Evolutionary conservation across 1,284 basidiomycete species (phyloP).

Genomic region (Vanrija humicola): DNA sequence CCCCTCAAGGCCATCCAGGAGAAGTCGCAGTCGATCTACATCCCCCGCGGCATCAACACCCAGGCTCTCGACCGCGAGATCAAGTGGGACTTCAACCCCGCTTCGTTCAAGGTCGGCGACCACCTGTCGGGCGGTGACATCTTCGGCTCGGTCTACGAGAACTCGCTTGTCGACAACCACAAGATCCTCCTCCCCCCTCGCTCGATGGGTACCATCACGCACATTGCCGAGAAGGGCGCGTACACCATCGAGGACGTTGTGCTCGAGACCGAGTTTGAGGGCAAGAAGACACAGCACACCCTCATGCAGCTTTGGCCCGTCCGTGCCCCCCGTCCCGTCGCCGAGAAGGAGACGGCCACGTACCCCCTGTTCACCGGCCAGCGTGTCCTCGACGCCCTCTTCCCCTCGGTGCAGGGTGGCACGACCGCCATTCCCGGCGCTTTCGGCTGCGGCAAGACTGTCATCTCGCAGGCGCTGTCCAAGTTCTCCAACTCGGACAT

Average conservation of each 20-base stretch:
- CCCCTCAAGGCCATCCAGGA: conserved; percentile 90
- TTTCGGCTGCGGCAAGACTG: conserved; percentile 97
- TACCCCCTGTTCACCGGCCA: conserved; percentile 93
- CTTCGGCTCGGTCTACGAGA: conserved; percentile 93
- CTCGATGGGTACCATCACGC: conserved; percentile 89
- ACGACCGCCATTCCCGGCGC: conserved; percentile 99
- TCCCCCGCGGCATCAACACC: conserved; percentile 97
- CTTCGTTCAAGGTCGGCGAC: conserved; percentile 81
- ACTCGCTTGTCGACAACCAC: conserved; percentile 92
- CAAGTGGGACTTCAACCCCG: conserved; percentile 96
- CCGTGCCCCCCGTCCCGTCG: conserved; percentile 89
- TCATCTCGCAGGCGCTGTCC: conserved; percentile 92
- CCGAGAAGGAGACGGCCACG: conserved; percentile 91
- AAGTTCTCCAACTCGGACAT: conserved; percentile 99
- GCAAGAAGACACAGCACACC: conserved; percentile 86
- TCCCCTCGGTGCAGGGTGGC: conserved; percentile 98
- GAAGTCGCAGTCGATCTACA: conserved; percentile 95
- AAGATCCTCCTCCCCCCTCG: conserved; percentile 95
- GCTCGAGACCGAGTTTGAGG: conserved; percentile 96
- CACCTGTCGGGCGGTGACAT: conserved; percentile 96
- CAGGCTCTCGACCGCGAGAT: conserved; percentile 83
- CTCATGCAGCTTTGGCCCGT: conserved; percentile 99
- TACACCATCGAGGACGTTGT: conserved; percentile 95
- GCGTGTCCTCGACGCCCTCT: conserved; percentile 93
- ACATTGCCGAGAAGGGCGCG: conserved; percentile 89